Percentiles rank a stretch among this genome's conserved stretches.
Evolutionary conservation across 805 yeast genomes (phyloP).

Genomic region (Candida silvicultrix): DNA sequence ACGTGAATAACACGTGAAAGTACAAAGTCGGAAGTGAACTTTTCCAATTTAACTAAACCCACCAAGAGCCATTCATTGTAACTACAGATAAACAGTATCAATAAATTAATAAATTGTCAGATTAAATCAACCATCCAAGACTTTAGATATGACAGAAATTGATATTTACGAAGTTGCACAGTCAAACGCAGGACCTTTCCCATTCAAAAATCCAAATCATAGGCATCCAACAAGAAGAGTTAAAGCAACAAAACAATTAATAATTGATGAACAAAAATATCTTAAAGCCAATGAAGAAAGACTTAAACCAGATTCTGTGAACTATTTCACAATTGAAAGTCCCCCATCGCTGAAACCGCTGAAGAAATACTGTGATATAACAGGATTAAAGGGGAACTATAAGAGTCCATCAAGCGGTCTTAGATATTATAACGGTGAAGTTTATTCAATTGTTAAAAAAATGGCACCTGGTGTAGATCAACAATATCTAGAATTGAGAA

Average conservation of each 20-base stretch:
- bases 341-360: constrained; percentile 83
- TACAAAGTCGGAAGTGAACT: too few relatives aligned
- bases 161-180: constrained; percentile 9
- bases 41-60: too few relatives aligned
- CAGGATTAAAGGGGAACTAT: constrained; percentile 79
- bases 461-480: constrained; percentile 92
- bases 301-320: constrained; percentile 44
- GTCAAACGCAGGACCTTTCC: constrained; percentile 26
- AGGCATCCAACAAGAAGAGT: constrained; percentile 53
- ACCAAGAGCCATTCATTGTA: too few relatives aligned
- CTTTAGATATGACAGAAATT: not conserved
- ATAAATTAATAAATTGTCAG: too few relatives aligned
- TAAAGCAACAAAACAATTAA: constrained; percentile 67
- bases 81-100: too few relatives aligned
- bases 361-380: constrained; percentile 86
- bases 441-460: constrained; percentile 67
- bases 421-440: constrained; percentile 77
- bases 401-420: constrained; percentile 68
- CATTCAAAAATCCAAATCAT: constrained; percentile 55
- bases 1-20: too few relatives aligned
- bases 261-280: constrained; percentile 74
- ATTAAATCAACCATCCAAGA: too few relatives aligned
- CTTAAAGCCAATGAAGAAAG: constrained; percentile 29
- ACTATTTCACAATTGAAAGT: constrained; percentile 67
- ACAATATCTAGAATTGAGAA: constrained; percentile 79